Evolutionary conservation across 352 stramenopile genomes (phyloP), one percentile per base, ranked within the genome.

Genomic region (Pythium volutum): DNA sequence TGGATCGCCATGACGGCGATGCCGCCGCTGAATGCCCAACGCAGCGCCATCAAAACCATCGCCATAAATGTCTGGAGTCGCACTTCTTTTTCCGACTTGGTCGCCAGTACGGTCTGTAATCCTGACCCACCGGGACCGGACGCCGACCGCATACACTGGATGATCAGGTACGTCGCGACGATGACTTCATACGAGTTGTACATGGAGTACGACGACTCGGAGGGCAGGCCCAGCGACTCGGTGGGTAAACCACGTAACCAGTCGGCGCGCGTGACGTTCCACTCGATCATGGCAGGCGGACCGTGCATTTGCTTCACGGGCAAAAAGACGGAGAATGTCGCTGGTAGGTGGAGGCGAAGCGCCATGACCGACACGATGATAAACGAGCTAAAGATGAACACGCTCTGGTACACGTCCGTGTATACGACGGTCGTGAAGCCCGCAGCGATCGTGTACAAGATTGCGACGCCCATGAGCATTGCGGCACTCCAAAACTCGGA

Each of bases 341-440:
- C 60, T 3, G 84, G 84, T 7, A 93, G 57, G 3, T 80, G 69
- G 10, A 82, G 63, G 54, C 74, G 69, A n/a, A 87, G 71, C 14
- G 81, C 81, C 74, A 88, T 81, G 9, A 70, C 52, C 3, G 67
- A 76, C 10, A 93, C 79, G 51, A 88, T 77, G 20, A 78, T 46
- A 52, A 92, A 92, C 4, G 83, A 90, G 42, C 73, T 67, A 61
- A 89, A 92, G 66, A 92, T 91, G 55, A 92, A 92, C 25, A 90
- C 25, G 36, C 80, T 90, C 69, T 92, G 83, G 59, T 92, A 92
- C 29, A 92, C 81, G 38, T 92, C 83, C 25, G 83, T 92, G 75
- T 87, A 89, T 49, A 92, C 83, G 33, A 90, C 79, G 2, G 83
- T 88, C 36, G 81, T 85, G 64, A 79, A 92, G 0, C 83, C 83